phyloP scores from a whole-genome alignment of 139 green algal species.

The Edaphochlamys debaryana region DNA sequence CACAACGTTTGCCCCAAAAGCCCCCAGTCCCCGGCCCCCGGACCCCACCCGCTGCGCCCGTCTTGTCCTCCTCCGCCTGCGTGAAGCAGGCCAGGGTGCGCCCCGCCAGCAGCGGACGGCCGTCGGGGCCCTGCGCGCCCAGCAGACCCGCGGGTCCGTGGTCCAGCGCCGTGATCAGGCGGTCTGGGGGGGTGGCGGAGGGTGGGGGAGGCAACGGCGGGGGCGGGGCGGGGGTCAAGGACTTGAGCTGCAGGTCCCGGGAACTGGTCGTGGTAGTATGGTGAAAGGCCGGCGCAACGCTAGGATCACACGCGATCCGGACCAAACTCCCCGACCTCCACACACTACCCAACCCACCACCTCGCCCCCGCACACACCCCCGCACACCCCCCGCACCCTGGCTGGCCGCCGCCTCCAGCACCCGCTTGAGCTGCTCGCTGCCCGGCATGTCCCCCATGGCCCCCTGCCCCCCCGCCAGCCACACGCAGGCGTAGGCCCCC shows the following conservation, averaged over 20 bases:
- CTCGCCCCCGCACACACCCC: no score
- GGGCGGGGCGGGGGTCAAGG: no score
- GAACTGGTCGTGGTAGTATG: no score
- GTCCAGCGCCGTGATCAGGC: slow-evolving; percentile 52
- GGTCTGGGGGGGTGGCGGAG: no score
- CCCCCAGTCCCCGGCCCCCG: no score
- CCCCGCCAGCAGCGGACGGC: slow-evolving; percentile 47
- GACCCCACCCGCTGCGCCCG: slow-evolving; percentile 18
- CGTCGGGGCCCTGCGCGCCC: slow-evolving; percentile 38
- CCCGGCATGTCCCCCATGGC: slow-evolving; percentile 47
- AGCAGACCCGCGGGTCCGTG: slow-evolving; percentile 59
- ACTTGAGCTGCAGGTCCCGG: no score
- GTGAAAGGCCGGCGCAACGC: no score
- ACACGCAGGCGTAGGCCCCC: slow-evolving; percentile 50
- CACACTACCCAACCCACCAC: no score
- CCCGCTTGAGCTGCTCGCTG: slow-evolving; percentile 10
- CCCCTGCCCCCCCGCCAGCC: slow-evolving; percentile 56
- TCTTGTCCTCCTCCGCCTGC: slow-evolving; percentile 42
- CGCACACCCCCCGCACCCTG: slow-evolving; percentile 21
- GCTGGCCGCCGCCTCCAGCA: slow-evolving; percentile 34
- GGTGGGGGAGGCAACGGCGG: no score
- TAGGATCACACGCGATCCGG: no score
- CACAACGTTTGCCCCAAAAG: no score
- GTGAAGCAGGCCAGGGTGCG: slow-evolving; percentile 53
- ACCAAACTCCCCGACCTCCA: no score